Evolutionary conservation across 306 rosid species (phyloP).

Genomic region (Canavalia gladiata): DNA sequence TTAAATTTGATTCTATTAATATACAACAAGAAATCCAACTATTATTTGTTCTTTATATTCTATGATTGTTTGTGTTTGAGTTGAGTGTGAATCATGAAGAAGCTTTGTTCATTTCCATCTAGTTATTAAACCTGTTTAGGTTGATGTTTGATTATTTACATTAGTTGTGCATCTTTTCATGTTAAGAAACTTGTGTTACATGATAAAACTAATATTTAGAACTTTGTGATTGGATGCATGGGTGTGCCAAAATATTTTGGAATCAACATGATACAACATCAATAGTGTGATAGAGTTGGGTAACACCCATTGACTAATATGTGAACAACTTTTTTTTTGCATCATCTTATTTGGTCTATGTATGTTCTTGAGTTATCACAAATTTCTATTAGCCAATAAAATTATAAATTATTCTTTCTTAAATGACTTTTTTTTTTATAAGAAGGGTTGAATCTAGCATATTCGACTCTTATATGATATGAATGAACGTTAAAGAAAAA

Average conservation of each 20-base stretch:
- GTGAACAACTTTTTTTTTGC: not conserved
- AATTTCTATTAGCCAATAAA: slow-evolving; percentile 13
- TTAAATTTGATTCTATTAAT: slow-evolving; percentile 3
- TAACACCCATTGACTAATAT: slow-evolving; percentile 43
- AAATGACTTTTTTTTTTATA: slow-evolving; percentile 3
- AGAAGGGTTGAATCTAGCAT: slow-evolving; percentile 7
- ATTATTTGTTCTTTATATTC: not conserved
- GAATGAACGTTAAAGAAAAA: slow-evolving; percentile 93
- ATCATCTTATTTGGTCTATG: not conserved
- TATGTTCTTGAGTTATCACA: not conserved
- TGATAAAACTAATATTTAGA: slow-evolving; percentile 58
- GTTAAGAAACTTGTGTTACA: slow-evolving; percentile 17
- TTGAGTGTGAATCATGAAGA: slow-evolving; percentile 10
- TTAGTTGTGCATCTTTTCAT: slow-evolving; percentile 32
- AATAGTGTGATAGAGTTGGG: slow-evolving; percentile 95
- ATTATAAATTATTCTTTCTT: slow-evolving; percentile 17
- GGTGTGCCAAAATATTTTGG: slow-evolving; percentile 97
- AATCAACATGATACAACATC: slow-evolving; percentile 94
- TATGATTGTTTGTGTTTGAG: not conserved
- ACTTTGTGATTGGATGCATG: slow-evolving; percentile 95
- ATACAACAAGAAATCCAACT: not conserved
- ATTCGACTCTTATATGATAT: slow-evolving; percentile 56
- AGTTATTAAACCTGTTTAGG: slow-evolving; percentile 2
- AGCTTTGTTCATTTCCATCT: not conserved
- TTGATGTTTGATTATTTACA: not conserved